Evolutionary conservation across 2,329 filamentous ascomycete genomes (phyloP), one percentile per base, ranked within the genome.

Genomic region (Fusarium secorum): DNA sequence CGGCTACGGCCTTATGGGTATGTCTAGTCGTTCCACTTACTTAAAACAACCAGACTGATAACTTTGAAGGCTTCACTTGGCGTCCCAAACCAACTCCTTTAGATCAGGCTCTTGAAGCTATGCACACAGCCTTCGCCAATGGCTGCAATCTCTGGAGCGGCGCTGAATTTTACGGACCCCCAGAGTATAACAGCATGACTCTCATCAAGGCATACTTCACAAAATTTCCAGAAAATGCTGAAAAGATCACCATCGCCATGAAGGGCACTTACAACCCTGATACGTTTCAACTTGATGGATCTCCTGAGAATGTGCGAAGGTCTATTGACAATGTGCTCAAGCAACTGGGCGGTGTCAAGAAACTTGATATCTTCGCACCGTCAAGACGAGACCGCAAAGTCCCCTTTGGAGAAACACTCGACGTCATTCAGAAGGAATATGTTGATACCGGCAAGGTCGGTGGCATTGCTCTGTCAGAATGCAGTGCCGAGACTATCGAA

Each of bases 141-240:
- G 82, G 84, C 60, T 80, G 79, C 74, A 85, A 80, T 66, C 81
- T 85, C 60, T 91, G 89, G 88, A 91, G 90, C 73, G 89, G 83
- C 39, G 89, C 85, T 68, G 88, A 91, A 75, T 86, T 91, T 75
- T 93, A 93, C 79, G 90, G 90, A 41, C 81, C 83, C 0, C 84
- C 85, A 2, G 82, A 87, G 24, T 84, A 84, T 74, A 90, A 91
- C 80, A 81, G 78, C 75, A 88, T 90, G 74, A 85, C 86, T 35
- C 79, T 92, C 14, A 79, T 92, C 33, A 85, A 87, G 66, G 82
- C 84, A 30, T 92, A 92, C 80, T 91, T 92, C 75, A 83, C 83
- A 35, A 84, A 85, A 65, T 87, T 91, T 75, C 90, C 90, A 3
- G 87, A 90, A 67, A 87, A 91, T 68, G 88, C 89, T 11, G 81